Evolutionary conservation across 768 basidiomycete genomes (phyloP).

Genomic region (Cyathus striatus): DNA sequence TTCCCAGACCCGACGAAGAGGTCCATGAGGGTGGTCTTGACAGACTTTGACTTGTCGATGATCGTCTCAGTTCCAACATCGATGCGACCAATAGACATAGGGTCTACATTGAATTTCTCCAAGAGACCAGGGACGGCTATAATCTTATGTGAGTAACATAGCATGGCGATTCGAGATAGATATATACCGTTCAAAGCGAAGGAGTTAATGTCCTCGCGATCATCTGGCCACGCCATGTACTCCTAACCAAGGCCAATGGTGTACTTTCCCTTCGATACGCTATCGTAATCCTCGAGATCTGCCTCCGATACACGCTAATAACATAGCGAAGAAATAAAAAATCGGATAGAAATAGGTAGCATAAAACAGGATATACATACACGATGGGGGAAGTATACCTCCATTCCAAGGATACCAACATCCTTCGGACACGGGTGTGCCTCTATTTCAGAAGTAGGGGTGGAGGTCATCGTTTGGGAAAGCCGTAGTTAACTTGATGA

Average conservation of each 20-base stretch:
- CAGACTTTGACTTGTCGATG: constrained; percentile 99
- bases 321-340: too few species aligned
- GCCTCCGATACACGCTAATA: constrained; percentile 96
- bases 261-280: constrained; percentile 94
- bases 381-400: constrained; percentile 91
- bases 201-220: constrained; percentile 99
- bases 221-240: constrained; percentile 98
- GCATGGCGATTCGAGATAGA: neutral
- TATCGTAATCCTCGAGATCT: constrained; percentile 91
- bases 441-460: constrained; percentile 28
- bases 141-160: constrained; percentile 4
- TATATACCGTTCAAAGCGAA: constrained; percentile 95
- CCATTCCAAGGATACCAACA: constrained; percentile 90
- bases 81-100: constrained; percentile 92
- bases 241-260: constrained; percentile 98
- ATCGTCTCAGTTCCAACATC: constrained; percentile 99
- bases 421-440: constrained; percentile 71
- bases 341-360: too few species aligned
- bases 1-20: constrained; percentile 92
- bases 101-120: constrained; percentile 93
- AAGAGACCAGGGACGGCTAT: constrained; percentile 85
- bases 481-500: constrained; percentile 6
- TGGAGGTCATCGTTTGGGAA: constrained; percentile 35
- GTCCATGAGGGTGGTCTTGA: constrained; percentile 98
- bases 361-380: constrained; percentile 57